Conservation (phyloP, 208 protist species). For the Acanthamoeba culbertsoni region DNA sequence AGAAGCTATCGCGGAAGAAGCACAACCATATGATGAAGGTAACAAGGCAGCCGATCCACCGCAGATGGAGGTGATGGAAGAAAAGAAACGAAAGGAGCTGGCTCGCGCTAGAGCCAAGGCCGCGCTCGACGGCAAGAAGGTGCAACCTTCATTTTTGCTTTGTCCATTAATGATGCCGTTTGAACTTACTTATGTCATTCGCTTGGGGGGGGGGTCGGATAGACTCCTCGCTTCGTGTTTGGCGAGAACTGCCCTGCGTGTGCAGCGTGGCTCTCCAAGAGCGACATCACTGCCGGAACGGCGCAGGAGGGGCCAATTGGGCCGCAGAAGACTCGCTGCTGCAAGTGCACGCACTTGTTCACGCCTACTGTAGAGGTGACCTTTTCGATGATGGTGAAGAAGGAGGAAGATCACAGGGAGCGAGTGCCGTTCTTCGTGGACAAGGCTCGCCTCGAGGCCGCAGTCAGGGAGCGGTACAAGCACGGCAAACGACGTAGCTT, state of each 20-base stretch:
- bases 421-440: background rate
- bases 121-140: background rate
- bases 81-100: background rate
- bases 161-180: background rate
- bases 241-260: constrained; percentile 1
- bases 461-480: background rate
- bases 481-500: background rate
- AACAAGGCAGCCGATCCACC: background rate
- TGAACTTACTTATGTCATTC: background rate
- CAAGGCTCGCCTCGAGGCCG: background rate
- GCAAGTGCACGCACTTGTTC: background rate
- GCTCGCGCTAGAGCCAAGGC: background rate
- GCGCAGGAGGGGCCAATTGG: background rate
- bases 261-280: background rate
- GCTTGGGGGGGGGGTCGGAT: background rate
- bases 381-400: background rate
- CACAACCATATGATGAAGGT: background rate
- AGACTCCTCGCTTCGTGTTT: background rate
- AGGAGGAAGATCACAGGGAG: background rate
- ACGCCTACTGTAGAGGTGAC: background rate
- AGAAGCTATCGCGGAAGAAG: background rate
- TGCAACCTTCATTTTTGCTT: background rate
- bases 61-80: background rate
- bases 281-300: background rate
- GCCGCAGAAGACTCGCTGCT: background rate